phyloP scores from a whole-genome alignment of 2,329 filamentous ascomycete genomes.

The Exophiala bonariae region DNA sequence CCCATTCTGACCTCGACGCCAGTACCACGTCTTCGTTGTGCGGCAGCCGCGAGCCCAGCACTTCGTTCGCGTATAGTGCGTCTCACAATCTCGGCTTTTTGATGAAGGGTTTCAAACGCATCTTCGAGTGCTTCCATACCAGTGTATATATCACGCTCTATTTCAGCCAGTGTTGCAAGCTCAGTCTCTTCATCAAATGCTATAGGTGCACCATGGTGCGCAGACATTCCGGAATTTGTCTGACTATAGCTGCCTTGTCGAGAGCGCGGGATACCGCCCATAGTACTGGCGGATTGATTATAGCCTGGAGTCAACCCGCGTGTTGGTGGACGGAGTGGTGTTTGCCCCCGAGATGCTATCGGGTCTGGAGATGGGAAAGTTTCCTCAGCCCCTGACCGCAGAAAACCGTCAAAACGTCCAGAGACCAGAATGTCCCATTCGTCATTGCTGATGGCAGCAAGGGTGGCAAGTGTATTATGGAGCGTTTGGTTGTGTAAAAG shows the following conservation, averaged over 20 bases:
- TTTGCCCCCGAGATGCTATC: conserved; percentile 31
- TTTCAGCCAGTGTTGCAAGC: conserved; percentile 83
- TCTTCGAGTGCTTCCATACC: conserved; percentile 95
- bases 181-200: conserved; percentile 93
- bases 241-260: conserved; percentile 40
- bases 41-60: conserved; percentile 65
- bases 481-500: conserved; percentile 78
- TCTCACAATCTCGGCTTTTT: conserved; percentile 77
- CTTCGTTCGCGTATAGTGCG: conserved; percentile 77
- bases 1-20: conserved; percentile 42
- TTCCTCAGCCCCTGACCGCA: conserved; percentile 86
- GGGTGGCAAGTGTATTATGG: conserved; percentile 82
- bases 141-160: conserved; percentile 88
- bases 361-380: conserved; percentile 17
- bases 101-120: conserved; percentile 88
- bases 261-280: conserved; percentile 44
- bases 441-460: conserved; percentile 83
- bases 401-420: conserved; percentile 90
- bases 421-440: conserved; percentile 97
- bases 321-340: conserved; percentile 12
- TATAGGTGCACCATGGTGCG: conserved; percentile 69
- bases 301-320: conserved; percentile 24
- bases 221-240: conserved; percentile 52
- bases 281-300: conserved; percentile 31
- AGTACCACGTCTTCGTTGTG: conserved; percentile 42